Conservation (phyloP, 2,329 filamentous ascomycete species). For the Colletotrichum eleusines region DNA sequence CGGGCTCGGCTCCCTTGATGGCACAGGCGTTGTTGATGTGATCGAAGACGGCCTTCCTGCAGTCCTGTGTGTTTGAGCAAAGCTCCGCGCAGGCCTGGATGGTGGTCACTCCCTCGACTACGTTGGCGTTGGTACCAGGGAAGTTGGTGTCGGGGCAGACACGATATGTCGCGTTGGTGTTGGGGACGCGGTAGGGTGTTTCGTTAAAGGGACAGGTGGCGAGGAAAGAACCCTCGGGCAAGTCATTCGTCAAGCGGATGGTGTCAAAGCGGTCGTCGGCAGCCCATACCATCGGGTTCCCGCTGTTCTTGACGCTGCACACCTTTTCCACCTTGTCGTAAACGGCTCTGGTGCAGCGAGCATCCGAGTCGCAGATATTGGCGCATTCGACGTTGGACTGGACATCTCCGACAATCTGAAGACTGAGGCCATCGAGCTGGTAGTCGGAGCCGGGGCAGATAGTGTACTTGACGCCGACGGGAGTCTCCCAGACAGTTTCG, state of each 20-base stretch:
- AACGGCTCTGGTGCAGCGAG: conserved; percentile 37
- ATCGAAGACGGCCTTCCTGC: conserved; percentile 43
- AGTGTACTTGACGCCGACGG: conserved; percentile 38
- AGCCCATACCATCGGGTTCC: conserved; percentile 34
- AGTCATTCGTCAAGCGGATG: conserved; percentile 35
- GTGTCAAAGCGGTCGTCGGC: conserved; percentile 38
- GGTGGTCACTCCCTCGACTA: conserved; percentile 32
- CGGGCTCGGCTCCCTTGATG: conserved; percentile 41
- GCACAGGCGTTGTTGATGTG: conserved; percentile 43
- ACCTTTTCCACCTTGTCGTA: conserved; percentile 35
- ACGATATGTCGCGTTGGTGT: conserved; percentile 25
- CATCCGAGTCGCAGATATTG: conserved; percentile 36
- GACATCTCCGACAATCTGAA: conserved; percentile 27
- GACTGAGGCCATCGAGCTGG: conserved; percentile 30
- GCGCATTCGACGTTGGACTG: conserved; percentile 30
- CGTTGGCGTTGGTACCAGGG: conserved; percentile 31
- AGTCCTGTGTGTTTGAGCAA: conserved; percentile 37
- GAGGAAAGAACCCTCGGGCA: conserved; percentile 36
- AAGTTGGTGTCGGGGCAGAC: conserved; percentile 41
- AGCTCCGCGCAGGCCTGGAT: conserved; percentile 39
- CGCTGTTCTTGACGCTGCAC: conserved; percentile 40
- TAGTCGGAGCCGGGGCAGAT: conserved; percentile 41
- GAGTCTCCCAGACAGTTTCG: conserved; percentile 30
- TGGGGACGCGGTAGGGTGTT: conserved; percentile 23
- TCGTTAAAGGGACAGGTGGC: conserved; percentile 37